A percentile compares a stretch with the other conserved stretches of the same genome.
Evolutionary conservation across 2,329 filamentous ascomycete species (phyloP).

Genomic region (Lecanicillium sp.): DNA sequence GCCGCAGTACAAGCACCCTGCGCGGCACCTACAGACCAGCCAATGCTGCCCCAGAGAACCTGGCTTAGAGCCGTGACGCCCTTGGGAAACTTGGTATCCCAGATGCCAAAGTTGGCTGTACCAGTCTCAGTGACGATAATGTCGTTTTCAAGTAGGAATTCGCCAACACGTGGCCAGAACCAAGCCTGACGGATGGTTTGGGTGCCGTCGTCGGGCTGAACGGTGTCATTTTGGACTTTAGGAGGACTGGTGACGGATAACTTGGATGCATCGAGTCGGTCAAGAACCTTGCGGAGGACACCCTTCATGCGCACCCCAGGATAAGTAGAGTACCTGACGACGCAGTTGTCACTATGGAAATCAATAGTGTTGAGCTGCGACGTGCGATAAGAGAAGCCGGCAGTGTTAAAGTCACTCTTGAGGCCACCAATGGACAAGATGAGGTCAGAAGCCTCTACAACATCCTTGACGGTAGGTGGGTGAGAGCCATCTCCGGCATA

Average conservation of each 20-base stretch:
- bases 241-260: constrained; percentile 49
- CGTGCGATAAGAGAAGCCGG: constrained; percentile 73
- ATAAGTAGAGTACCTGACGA: constrained; percentile 71
- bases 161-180: constrained; percentile 70
- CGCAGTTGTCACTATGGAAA: constrained; percentile 66
- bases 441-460: constrained; percentile 61
- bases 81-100: constrained; percentile 71
- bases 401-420: constrained; percentile 71
- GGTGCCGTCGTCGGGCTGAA: constrained; percentile 28
- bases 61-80: constrained; percentile 76
- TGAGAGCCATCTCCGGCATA: constrained; percentile 75
- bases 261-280: constrained; percentile 46
- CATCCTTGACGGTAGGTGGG: constrained; percentile 49
- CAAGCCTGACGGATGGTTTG: constrained; percentile 57
- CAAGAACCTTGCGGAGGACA: constrained; percentile 63
- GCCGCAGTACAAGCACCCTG: constrained; percentile 65
- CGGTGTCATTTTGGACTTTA: constrained; percentile 42
- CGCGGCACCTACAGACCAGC: constrained; percentile 50
- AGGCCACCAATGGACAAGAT: constrained; percentile 62
- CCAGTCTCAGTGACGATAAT: constrained; percentile 82
- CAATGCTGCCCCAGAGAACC: constrained; percentile 63
- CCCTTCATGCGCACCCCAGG: constrained; percentile 70
- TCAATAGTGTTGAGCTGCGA: constrained; percentile 72
- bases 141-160: constrained; percentile 64
- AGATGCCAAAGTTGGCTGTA: constrained; percentile 81